Evolutionary conservation across 805 yeast genomes (phyloP), one percentile per base, ranked within the genome.

Genomic region (Starmerella etchellsii): DNA sequence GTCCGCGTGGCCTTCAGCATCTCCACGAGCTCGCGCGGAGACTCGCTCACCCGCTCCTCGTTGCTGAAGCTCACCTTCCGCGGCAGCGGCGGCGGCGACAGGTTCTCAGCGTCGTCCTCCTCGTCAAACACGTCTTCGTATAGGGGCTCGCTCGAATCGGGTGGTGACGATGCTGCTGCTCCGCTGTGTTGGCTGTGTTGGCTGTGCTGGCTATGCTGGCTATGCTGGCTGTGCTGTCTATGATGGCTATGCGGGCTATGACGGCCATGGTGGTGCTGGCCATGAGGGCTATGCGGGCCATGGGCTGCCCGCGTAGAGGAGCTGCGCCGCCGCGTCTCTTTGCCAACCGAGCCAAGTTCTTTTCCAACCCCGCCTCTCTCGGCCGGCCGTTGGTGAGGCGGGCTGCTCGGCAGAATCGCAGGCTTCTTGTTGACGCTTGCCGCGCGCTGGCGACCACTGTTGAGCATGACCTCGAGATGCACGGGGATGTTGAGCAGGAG

Each of bases 1-100:
- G 66, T 60, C 19, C 65, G 52, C 19, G 67, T 61, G 23, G 69
- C 69, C 43, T 61, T 63, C 32, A 65, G 51, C 45, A 65, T 63
- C 45, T 57, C 61, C 16, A 62, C 46, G 22, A 65, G 48, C 46
- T 65, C 68, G 16, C 52, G 37, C 11, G 63, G 65, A 4, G 55
- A 48, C 36, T 48, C 48, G 24, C 47, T 39, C 22, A 49, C 42
- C 24, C 37, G 38, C 28, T 44, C 40, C 31, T 51, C 59, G 39
- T 48, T 52, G 8, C 42, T 36, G 33, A 58, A 45, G 18, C 51
- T 42, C 16, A 56, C 42, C 33, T 50, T 54, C 33, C 54, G 53
- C 6, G 61, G 61, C 54, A 57, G 46, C 1, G 61, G 60, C 14
- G 61, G 61, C 3, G 62, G 60, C 10, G 54, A 45, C 13, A 38